phyloP scores from a whole-genome alignment of 75 land plant species.

The Selaginella tamariscina region DNA sequence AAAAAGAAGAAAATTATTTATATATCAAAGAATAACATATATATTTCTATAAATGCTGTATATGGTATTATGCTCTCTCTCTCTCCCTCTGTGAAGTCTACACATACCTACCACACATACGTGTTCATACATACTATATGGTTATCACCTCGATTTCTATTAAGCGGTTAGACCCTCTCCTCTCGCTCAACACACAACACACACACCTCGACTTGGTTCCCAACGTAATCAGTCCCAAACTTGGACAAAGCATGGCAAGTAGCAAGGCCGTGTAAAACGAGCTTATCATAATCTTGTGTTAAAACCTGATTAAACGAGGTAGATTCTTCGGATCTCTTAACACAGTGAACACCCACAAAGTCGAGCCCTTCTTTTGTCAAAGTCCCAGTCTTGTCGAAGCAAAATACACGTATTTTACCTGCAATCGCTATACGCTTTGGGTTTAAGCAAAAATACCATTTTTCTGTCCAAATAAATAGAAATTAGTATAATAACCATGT shows the following conservation, averaged over 20 bases:
- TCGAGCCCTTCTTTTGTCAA: slow-evolving; percentile 35
- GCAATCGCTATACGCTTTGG: slow-evolving; percentile 39
- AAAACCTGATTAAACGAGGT: no score
- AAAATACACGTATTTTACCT: slow-evolving; percentile 32
- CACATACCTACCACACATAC: slow-evolving; percentile 3
- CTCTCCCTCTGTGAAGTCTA: not conserved
- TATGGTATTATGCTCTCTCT: not conserved
- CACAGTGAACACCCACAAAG: slow-evolving; percentile 27
- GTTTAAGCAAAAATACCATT: slow-evolving; percentile 29
- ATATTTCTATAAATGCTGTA: not conserved
- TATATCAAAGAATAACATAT: not conserved
- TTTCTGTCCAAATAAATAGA: slow-evolving; percentile 15
- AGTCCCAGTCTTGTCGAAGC: slow-evolving; percentile 36
- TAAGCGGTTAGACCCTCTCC: no score
- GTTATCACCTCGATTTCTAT: not conserved
- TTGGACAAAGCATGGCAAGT: slow-evolving; percentile 38
- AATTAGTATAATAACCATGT: no score
- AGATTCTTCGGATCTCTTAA: slow-evolving; percentile 17
- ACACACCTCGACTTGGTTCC: slow-evolving; percentile 36
- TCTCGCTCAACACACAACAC: not conserved
- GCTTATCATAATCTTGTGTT: no score
- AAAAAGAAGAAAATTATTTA: not conserved
- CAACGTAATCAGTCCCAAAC: slow-evolving; percentile 27
- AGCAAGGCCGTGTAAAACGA: slow-evolving; percentile 28
- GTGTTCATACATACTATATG: not conserved